phyloP scores from a whole-genome alignment of 805 yeast genomes.

The Cyberlindnera americana region DNA sequence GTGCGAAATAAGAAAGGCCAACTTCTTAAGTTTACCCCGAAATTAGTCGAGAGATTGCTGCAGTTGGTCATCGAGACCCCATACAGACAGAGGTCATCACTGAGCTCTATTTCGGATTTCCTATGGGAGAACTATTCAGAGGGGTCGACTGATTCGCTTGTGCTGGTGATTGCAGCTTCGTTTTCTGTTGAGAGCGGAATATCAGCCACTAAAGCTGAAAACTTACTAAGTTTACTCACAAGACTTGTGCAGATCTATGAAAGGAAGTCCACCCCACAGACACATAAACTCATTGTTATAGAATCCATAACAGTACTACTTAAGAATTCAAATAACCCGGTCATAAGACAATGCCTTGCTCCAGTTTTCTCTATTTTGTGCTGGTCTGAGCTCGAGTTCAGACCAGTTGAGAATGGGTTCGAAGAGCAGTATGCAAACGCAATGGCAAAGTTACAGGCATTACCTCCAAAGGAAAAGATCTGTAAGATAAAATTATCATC shows the following conservation, averaged over 20 bases:
- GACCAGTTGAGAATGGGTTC: conserved; percentile 1
- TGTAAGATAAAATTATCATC: conserved; percentile 1
- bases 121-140: conserved; percentile 7
- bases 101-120: not conserved
- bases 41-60: conserved; percentile 3
- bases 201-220: too few species aligned
- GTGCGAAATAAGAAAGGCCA: conserved; percentile 1
- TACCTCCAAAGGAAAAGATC: conserved; percentile 11
- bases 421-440: conserved; percentile 4
- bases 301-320: conserved; percentile 7
- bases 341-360: conserved; percentile 7
- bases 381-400: conserved; percentile 14
- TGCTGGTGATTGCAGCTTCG: conserved; percentile 3
- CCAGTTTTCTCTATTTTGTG: conserved; percentile 21
- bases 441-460: not conserved
- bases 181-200: too few species aligned
- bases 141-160: conserved; percentile 10
- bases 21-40: conserved; percentile 6
- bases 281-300: conserved; percentile 4
- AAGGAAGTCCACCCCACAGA: conserved; percentile 3
- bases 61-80: not conserved
- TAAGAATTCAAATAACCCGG: not conserved
- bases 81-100: conserved; percentile 1
- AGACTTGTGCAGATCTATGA: conserved; percentile 19
- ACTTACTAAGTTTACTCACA: conserved; percentile 8